phyloP scores from a whole-genome alignment of 208 protist species.

The Trypanosoma lewisi region DNA sequence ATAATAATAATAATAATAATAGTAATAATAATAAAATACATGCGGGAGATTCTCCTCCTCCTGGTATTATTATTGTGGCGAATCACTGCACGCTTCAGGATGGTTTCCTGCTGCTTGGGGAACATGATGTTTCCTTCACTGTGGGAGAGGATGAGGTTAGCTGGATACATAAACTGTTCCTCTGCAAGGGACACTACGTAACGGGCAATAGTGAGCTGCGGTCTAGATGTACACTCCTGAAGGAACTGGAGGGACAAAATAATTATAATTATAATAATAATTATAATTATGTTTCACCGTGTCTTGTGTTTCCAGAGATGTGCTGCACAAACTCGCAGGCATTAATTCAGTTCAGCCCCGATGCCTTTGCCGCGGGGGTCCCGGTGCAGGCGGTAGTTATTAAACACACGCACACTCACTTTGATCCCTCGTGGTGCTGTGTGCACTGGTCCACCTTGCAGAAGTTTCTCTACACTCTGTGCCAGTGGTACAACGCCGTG shows the following conservation, averaged over 20 bases:
- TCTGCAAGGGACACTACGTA: not conserved
- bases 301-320: slow-evolving; percentile 58
- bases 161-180: not conserved
- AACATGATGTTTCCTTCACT: slow-evolving; percentile 1
- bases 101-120: slow-evolving; percentile 2
- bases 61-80: slow-evolving; percentile 12
- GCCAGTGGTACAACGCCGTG: slow-evolving; percentile 28
- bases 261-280: no score
- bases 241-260: not conserved
- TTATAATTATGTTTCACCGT: no score
- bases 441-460: not conserved
- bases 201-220: not conserved
- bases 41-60: not conserved
- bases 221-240: not conserved
- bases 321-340: slow-evolving; percentile 44
- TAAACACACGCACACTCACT: slow-evolving; percentile 27
- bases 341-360: slow-evolving; percentile 46
- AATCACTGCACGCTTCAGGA: slow-evolving; percentile 21
- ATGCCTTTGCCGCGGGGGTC: slow-evolving; percentile 38
- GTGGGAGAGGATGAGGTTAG: not conserved
- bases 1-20: no score
- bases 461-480: slow-evolving; percentile 26
- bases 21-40: no score
- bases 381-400: slow-evolving; percentile 59
- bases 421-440: slow-evolving; percentile 34